Conservation (phyloP, 139 green algal genomes). For the Zygnema cylindricum region DNA sequence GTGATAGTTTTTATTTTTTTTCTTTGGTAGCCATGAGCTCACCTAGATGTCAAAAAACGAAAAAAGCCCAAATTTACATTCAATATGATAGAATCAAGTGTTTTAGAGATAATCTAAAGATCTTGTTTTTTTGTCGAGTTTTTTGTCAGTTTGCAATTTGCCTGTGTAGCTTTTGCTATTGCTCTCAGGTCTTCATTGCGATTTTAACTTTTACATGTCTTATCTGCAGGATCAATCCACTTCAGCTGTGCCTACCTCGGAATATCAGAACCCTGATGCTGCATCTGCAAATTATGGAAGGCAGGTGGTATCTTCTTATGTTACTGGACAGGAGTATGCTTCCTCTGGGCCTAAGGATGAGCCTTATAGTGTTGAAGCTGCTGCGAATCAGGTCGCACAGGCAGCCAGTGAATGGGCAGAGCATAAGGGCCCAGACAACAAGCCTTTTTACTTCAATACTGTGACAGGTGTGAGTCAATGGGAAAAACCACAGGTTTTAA, state of each 20-base stretch:
- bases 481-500: constrained; percentile 4
- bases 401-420: constrained; percentile 22
- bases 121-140: too few species aligned
- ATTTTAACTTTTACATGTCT: too few species aligned
- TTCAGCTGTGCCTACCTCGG: background rate
- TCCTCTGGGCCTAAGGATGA: background rate
- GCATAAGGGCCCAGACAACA: constrained; percentile 36
- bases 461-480: constrained; percentile 29
- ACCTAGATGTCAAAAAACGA: too few species aligned
- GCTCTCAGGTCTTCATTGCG: too few species aligned
- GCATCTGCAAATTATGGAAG: background rate
- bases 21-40: too few species aligned
- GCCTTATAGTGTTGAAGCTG: constrained; percentile 9
- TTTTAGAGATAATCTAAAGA: too few species aligned
- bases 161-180: too few species aligned
- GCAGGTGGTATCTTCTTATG: background rate
- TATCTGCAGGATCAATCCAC: background rate
- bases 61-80: too few species aligned
- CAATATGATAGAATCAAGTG: too few species aligned
- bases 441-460: constrained; percentile 37
- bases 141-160: too few species aligned
- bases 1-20: too few species aligned
- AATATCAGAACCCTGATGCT: background rate
- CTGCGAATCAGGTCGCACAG: background rate
- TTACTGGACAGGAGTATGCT: background rate